Evolutionary conservation across 2,329 filamentous ascomycete species (phyloP), one percentile per base, ranked within the genome.

Genomic region (Colletotrichum kahawae): DNA sequence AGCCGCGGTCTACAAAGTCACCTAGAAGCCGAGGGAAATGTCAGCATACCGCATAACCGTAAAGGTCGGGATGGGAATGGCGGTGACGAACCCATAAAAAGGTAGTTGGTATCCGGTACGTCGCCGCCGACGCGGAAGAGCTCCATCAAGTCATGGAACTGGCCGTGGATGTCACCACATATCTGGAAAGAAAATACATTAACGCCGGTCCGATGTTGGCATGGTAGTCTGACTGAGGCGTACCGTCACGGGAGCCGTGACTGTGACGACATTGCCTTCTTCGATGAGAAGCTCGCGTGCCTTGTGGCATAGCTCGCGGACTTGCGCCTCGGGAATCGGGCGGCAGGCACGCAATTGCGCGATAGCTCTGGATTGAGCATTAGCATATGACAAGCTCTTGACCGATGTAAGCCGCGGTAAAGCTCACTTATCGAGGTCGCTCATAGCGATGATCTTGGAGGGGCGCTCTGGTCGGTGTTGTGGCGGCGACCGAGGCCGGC

Each of bases 141-240:
- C 85, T 98, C 96, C 96, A 98, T 98, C 80, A 98, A 86, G 82
- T 98, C 96, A 82, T 98, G 96, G 82, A 98, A 98, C 84, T 98
- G 96, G 79, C 96, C 96, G 82, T 98, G 96, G 73, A 98, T 98
- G 82, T 98, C 96, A 80, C 96, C 96, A 82, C 96, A 98, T 90
- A 98, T 98, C 92, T 94, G 72, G 9, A 36, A n/a, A 10, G 7
- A 18, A 18, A 7, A 51, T 24, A 16, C 10, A 51, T 77, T 33
- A 77, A 68, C 27, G 21, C 51, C 10, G 10, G 14, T 21, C 16
- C 33, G 34, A 67, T 29, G 14, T 6, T 24, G n/a, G 3, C 27
- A 31, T 48, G n/a, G 57, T 33, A 21, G 31, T 62, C 29, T 51
- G 67, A 14, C 56, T 21, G 68, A 13, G 56, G 72, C 90, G 71